Percentiles rank a stretch among this genome's conserved stretches.
phyloP scores from a whole-genome alignment of 129 eudicot species.

The Calendula officinalis region DNA sequence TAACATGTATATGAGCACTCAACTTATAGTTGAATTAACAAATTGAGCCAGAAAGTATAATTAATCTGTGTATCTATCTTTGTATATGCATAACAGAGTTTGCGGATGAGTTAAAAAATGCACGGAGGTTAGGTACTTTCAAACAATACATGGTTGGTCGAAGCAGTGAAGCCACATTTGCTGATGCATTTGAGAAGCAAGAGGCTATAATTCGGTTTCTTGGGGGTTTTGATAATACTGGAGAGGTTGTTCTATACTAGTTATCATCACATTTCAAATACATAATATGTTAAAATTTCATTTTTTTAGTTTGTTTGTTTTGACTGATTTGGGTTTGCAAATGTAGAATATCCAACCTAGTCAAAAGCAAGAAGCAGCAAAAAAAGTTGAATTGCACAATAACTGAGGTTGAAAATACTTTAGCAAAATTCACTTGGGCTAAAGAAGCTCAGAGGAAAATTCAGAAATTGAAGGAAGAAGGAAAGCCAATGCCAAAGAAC shows the following conservation, averaged over 20 bases:
- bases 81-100: neutral
- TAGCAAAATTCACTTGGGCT: conserved; percentile 92
- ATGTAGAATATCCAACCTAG: conserved; percentile 63
- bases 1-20: too few species aligned
- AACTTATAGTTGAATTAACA: too few species aligned
- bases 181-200: conserved; percentile 80
- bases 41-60: too few species aligned
- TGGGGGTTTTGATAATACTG: conserved; percentile 74
- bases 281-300: neutral
- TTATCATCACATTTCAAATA: neutral
- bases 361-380: conserved; percentile 90
- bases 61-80: too few species aligned
- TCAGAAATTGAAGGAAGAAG: conserved; percentile 77
- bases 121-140: neutral
- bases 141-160: conserved; percentile 60
- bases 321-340: neutral
- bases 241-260: conserved; percentile 45
- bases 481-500: conserved; percentile 89
- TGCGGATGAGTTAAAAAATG: neutral
- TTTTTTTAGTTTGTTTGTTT: neutral
- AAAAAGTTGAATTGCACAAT: conserved; percentile 74
- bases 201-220: conserved; percentile 80
- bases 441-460: conserved; percentile 80
- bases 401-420: conserved; percentile 70
- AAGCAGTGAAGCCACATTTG: conserved; percentile 81